A percentile compares a stretch with the other conserved stretches of the same genome.
Evolutionary conservation across 2,329 filamentous ascomycete species (phyloP).

Genomic region (Colletotrichum endophyticum): DNA sequence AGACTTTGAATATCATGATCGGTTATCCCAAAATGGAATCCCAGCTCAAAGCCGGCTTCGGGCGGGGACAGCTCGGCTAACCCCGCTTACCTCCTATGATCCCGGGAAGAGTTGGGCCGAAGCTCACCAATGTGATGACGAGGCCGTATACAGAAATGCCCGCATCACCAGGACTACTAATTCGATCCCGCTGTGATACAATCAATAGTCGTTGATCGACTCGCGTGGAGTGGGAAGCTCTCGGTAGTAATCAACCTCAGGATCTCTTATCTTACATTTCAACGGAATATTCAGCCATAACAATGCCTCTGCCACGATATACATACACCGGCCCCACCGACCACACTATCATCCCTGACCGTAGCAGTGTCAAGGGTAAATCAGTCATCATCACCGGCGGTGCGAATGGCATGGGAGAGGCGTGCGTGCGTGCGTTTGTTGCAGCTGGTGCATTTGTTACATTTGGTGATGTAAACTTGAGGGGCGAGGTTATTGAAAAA

Average conservation of each 20-base stretch:
- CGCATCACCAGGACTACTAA: neutral
- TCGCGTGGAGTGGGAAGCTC: neutral
- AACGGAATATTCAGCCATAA: neutral
- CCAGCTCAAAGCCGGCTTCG: neutral
- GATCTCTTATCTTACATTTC: neutral
- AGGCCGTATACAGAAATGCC: neutral
- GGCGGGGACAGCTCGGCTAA: neutral
- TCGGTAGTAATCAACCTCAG: neutral
- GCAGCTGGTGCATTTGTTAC: conserved; percentile 44
- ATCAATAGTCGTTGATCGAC: neutral
- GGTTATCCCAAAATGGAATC: neutral
- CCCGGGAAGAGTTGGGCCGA: neutral
- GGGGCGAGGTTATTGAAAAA: conserved; percentile 33
- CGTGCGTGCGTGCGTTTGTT: conserved; percentile 37
- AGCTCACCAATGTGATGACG: neutral
- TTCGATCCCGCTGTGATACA: neutral
- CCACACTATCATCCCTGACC: conserved; percentile 37
- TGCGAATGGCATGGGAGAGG: conserved; percentile 45
- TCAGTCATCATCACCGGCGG: conserved; percentile 54
- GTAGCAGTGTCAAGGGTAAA: conserved; percentile 42
- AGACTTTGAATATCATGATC: neutral
- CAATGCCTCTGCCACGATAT: conserved; percentile 29
- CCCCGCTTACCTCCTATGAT: neutral
- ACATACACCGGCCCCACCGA: conserved; percentile 37
- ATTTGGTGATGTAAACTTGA: conserved; percentile 41